Evolutionary conservation across 345 rosid genomes (phyloP).

Genomic region (Hibiscus tridactylites): DNA sequence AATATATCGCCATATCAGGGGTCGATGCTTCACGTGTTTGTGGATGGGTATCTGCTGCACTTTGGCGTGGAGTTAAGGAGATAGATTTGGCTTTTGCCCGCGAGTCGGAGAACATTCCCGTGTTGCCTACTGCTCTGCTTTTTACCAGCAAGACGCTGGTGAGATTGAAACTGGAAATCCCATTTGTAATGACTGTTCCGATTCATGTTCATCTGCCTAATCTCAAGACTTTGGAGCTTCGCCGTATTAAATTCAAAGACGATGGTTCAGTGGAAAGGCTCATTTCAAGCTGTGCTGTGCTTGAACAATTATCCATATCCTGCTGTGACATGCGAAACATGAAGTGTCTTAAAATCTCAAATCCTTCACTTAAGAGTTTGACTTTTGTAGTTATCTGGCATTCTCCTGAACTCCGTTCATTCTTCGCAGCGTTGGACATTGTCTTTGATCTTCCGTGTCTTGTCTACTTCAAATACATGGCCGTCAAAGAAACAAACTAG

Average conservation of each 20-base stretch:
- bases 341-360: background rate
- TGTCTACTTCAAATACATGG: too few species aligned
- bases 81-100: background rate
- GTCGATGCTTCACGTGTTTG: too few species aligned
- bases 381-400: background rate
- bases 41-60: too few species aligned
- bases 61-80: background rate
- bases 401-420: too few species aligned
- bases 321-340: background rate
- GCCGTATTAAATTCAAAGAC: background rate
- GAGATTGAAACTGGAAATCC: background rate
- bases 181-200: background rate
- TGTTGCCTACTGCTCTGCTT: too few species aligned
- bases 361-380: background rate
- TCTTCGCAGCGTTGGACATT: too few species aligned
- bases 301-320: background rate
- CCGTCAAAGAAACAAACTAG: background rate
- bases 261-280: background rate
- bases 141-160: background rate
- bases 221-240: background rate
- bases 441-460: too few species aligned
- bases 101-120: too few species aligned
- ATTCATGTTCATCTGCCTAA: background rate
- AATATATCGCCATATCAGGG: too few species aligned
- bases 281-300: background rate